Conservation (phyloP, 176 grass and related monocot species). For the Coix lacrymajobi region DNA sequence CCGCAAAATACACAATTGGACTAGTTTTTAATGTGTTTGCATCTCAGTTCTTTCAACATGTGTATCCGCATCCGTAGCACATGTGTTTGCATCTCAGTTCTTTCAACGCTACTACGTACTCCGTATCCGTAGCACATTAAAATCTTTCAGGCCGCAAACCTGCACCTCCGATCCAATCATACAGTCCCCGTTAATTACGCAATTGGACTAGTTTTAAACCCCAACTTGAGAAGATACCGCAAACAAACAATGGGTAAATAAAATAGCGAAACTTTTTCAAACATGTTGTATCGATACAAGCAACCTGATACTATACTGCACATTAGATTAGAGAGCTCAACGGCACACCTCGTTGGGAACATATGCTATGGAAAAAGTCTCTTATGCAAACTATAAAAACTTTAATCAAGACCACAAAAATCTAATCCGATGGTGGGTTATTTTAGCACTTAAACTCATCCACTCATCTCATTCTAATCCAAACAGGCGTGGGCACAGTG, state of each 20-base stretch:
- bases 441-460: no score
- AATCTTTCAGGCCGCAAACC: not conserved
- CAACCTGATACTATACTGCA: not conserved
- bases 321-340: not conserved
- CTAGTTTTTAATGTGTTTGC: no score
- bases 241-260: conserved; percentile 1
- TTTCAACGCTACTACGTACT: not conserved
- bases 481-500: no score
- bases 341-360: no score
- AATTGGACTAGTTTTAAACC: not conserved
- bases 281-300: not conserved
- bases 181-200: not conserved
- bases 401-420: no score
- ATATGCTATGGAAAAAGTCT: no score
- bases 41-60: not conserved
- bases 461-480: no score
- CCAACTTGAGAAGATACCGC: conserved; percentile 16
- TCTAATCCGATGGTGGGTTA: no score
- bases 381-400: no score
- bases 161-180: not conserved
- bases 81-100: not conserved
- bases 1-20: no score
- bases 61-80: no score
- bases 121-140: not conserved
- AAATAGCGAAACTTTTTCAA: not conserved